Evolutionary conservation across 1,139 yeast genomes (phyloP), one percentile per base, ranked within the genome.

Genomic region (Pneumocystis jirovecii): DNA sequence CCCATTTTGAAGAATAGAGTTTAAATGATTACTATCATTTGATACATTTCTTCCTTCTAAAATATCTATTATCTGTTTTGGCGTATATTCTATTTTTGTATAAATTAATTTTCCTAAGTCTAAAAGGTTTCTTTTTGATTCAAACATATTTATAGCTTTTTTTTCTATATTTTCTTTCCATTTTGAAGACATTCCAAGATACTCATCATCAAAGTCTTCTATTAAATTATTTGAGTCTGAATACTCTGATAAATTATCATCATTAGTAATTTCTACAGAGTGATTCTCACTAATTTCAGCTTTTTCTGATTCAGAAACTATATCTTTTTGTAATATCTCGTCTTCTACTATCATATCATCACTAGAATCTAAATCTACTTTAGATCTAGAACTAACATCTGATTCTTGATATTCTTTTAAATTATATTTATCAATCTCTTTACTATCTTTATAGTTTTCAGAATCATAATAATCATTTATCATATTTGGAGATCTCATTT

Each of bases 281-380:
- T 68, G 68, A 35, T 65, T 61, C 19, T 68, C 68, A 61, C 39
- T 63, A 44, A 62, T 62, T 19, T 57, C 57, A 50, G 42, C 65
- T 42, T 64, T 57, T 25, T 65, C 69, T 71, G 72, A 35, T 21
- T 63, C 59, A 19, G 56, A 56, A 12, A 56, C 45, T 25, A 25
- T 61, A 61, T 69, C 81, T 34, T 69, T 82, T 34, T 69, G 73
- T 60, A 72, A 70, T 10, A 71, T 73, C n/a, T 74, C 78, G 40
- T 71, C 72, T 42, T 77, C 81, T 65, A 79, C 73, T 78, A 63
- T 76, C 63, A 83, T 77, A 63, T 83, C 84, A 12, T 79, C 76
- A 66, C 78, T 60, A 40, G 56, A 3, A 37, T 64, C 64, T 64
- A 65, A 67, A 29, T 57, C 56, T 34, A 76, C 76, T 56, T 64